Conservation (phyloP, 495 filamentous ascomycete species). For the Xylaria bambusicola region DNA sequence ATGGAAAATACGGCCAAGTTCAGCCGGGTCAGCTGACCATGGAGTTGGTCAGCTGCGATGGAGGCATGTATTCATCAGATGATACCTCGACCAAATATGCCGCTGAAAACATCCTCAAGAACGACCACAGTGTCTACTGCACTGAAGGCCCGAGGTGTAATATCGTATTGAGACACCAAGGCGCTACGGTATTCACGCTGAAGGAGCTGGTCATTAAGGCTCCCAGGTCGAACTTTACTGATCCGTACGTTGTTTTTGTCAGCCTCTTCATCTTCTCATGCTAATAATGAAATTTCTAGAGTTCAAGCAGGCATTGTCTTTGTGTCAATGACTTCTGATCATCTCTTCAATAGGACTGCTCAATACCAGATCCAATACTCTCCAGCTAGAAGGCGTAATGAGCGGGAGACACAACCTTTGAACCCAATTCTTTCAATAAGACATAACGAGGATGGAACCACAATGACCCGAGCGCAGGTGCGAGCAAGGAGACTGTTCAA, state of each 20-base stretch:
- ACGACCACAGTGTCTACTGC: constrained; percentile 85
- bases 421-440: constrained; percentile 46
- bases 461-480: constrained; percentile 40
- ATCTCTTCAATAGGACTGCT: constrained; percentile 71
- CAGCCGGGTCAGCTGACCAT: constrained; percentile 76
- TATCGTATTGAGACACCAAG: constrained; percentile 77
- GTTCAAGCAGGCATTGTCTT: constrained; percentile 95
- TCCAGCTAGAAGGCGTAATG: constrained; percentile 30
- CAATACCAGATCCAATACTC: constrained; percentile 74
- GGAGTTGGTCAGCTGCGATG: constrained; percentile 88
- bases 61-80: constrained; percentile 70
- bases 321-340: constrained; percentile 78
- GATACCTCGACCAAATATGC: constrained; percentile 60
- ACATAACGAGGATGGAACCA: constrained; percentile 47
- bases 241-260: constrained; percentile 70
- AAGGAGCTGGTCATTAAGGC: constrained; percentile 87
- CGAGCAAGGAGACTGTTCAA: constrained; percentile 43
- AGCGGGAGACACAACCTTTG: constrained; percentile 30
- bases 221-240: constrained; percentile 75
- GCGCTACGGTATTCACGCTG: constrained; percentile 74
- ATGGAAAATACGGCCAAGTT: constrained; percentile 81
- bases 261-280: not conserved
- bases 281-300: constrained; percentile 44
- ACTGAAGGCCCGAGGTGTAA: constrained; percentile 83
- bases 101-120: constrained; percentile 78